Conservation (phyloP, 257 asterid species). For the Scutellaria minor region DNA sequence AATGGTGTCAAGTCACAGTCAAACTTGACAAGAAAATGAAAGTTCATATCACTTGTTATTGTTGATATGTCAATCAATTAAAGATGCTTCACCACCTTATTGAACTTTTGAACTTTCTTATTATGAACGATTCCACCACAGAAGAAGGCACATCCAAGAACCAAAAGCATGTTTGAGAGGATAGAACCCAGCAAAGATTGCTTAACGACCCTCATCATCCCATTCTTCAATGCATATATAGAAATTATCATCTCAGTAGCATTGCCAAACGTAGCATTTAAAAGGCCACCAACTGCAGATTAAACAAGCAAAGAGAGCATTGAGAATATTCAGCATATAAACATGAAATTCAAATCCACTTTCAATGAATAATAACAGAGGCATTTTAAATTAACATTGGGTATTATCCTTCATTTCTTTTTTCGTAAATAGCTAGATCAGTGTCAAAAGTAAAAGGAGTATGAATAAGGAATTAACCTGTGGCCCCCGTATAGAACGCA, state of each 20-base stretch:
- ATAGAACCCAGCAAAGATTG: constrained; percentile 93
- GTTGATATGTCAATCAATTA: too few relatives aligned
- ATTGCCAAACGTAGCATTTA: constrained; percentile 96
- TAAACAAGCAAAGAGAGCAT: background rate
- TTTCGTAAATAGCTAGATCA: too few relatives aligned
- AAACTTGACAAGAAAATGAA: too few relatives aligned
- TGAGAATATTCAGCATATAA: background rate
- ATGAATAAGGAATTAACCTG: constrained; percentile 48
- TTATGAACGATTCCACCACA: constrained; percentile 85
- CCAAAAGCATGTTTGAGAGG: constrained; percentile 95
- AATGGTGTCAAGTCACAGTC: too few relatives aligned
- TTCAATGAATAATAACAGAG: background rate
- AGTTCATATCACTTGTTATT: too few relatives aligned
- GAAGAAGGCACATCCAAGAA: constrained; percentile 97
- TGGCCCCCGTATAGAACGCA: constrained; percentile 71
- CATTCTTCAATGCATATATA: constrained; percentile 84
- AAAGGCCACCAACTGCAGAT: constrained; percentile 90
- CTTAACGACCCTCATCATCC: constrained; percentile 93
- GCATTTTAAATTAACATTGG: too few relatives aligned
- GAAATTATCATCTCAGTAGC: constrained; percentile 98
- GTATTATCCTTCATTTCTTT: too few relatives aligned
- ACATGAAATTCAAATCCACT: background rate
- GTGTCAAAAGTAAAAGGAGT: background rate
- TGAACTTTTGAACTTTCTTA: constrained; percentile 76
- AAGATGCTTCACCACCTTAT: constrained; percentile 20